phyloP scores from a whole-genome alignment of 1,284 basidiomycete species.

The Irpex lacteus region DNA sequence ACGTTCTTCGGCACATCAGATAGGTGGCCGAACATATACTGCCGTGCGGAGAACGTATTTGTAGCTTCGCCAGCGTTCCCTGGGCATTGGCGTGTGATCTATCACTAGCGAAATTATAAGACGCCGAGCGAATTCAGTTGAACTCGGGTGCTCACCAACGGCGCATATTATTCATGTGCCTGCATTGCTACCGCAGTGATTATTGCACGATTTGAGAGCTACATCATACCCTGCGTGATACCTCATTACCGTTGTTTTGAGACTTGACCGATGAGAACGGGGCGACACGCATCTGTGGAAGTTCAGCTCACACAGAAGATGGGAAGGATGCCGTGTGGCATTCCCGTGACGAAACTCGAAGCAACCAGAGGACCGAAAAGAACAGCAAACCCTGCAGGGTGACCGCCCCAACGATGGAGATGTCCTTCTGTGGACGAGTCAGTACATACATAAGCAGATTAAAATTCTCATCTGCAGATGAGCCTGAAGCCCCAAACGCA shows the following conservation, averaged over 20 bases:
- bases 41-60: neutral
- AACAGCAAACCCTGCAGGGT: neutral
- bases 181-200: neutral
- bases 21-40: neutral
- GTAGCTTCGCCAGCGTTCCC: neutral
- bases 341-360: neutral
- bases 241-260: neutral
- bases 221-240: neutral
- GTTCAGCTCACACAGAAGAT: neutral
- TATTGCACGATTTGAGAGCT: neutral
- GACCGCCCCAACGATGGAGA: neutral
- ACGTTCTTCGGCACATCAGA: neutral
- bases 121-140: neutral
- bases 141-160: neutral
- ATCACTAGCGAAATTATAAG: neutral
- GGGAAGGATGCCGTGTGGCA: neutral
- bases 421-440: neutral
- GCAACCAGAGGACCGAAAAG: neutral
- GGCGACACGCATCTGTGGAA: neutral
- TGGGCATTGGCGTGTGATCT: neutral
- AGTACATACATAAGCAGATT: neutral
- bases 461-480: neutral
- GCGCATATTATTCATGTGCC: neutral
- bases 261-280: neutral
- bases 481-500: neutral